Evolutionary conservation across 2,329 filamentous ascomycete genomes (phyloP).

Genomic region (Diaporthe sp.): DNA sequence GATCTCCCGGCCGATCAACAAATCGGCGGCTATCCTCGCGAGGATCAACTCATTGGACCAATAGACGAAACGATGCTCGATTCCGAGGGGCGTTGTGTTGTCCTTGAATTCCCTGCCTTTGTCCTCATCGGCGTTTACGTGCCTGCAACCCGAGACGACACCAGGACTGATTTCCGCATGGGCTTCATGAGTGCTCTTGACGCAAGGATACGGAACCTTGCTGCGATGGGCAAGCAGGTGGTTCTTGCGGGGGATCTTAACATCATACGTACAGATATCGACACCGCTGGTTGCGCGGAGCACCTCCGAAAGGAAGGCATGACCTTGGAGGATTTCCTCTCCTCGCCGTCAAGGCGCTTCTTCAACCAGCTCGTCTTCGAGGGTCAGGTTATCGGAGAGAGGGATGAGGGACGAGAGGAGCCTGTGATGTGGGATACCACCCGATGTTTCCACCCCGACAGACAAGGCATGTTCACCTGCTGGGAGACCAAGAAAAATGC

Average conservation of each 20-base stretch:
- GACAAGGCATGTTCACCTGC: slow-evolving; percentile 94
- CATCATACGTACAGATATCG: slow-evolving; percentile 77
- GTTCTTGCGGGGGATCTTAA: slow-evolving; percentile 92
- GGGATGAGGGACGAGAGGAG: slow-evolving; percentile 77
- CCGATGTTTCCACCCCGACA: slow-evolving; percentile 82
- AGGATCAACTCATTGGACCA: slow-evolving; percentile 73
- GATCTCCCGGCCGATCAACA: slow-evolving; percentile 80
- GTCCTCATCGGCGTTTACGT: slow-evolving; percentile 94
- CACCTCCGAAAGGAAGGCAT: slow-evolving; percentile 78
- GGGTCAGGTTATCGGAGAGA: slow-evolving; percentile 75
- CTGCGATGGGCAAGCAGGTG: slow-evolving; percentile 85
- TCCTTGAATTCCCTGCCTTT: slow-evolving; percentile 95
- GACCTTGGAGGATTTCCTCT: slow-evolving; percentile 79
- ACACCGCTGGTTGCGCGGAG: slow-evolving; percentile 82
- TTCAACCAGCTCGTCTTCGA: slow-evolving; percentile 89
- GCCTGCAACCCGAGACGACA: slow-evolving; percentile 89
- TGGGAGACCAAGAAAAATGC: slow-evolving; percentile 97
- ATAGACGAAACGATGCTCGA: slow-evolving; percentile 83
- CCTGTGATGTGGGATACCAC: slow-evolving; percentile 88
- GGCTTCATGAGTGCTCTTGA: slow-evolving; percentile 87
- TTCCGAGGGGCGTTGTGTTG: slow-evolving; percentile 90
- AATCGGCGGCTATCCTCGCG: slow-evolving; percentile 89
- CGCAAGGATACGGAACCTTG: slow-evolving; percentile 85
- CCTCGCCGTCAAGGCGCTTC: slow-evolving; percentile 78
- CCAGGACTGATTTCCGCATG: slow-evolving; percentile 84